Conservation (phyloP, 2,329 filamentous ascomycete species). For the Cladosporium sp. region DNA sequence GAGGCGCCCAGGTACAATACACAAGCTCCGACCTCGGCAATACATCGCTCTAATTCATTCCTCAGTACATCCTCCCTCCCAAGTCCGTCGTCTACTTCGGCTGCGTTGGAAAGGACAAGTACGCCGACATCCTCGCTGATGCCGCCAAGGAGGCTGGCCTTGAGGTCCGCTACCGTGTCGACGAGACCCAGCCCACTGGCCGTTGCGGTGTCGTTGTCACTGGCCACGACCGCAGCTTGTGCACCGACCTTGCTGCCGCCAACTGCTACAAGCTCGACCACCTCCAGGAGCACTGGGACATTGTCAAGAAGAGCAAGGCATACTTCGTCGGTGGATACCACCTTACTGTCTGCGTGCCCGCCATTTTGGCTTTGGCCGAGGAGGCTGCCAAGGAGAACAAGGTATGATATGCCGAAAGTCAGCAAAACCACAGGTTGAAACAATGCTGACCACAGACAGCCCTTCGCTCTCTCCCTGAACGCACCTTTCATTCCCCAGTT, state of each 20-base stretch:
- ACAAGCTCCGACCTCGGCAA: not conserved
- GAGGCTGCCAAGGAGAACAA: slow-evolving; percentile 90
- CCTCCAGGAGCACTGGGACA: slow-evolving; percentile 89
- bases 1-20: slow-evolving; percentile 71
- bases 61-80: slow-evolving; percentile 80
- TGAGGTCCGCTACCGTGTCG: slow-evolving; percentile 91
- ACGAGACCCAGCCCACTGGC: slow-evolving; percentile 79
- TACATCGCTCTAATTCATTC: not conserved
- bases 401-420: slow-evolving; percentile 42
- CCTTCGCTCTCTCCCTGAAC: slow-evolving; percentile 85
- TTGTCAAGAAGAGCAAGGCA: slow-evolving; percentile 83
- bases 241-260: slow-evolving; percentile 91
- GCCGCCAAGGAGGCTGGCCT: slow-evolving; percentile 86
- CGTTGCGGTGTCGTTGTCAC: slow-evolving; percentile 97
- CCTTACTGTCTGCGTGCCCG: slow-evolving; percentile 90
- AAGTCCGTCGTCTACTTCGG: slow-evolving; percentile 93
- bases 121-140: slow-evolving; percentile 81
- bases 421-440: not conserved
- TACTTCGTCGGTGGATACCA: slow-evolving; percentile 97
- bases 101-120: slow-evolving; percentile 93
- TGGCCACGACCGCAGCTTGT: slow-evolving; percentile 90
- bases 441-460: slow-evolving; percentile 36
- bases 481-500: slow-evolving; percentile 96
- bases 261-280: slow-evolving; percentile 97
- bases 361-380: slow-evolving; percentile 85